Evolutionary conservation across 305 asterid species (phyloP).

Genomic region (Solanum hybrid): DNA sequence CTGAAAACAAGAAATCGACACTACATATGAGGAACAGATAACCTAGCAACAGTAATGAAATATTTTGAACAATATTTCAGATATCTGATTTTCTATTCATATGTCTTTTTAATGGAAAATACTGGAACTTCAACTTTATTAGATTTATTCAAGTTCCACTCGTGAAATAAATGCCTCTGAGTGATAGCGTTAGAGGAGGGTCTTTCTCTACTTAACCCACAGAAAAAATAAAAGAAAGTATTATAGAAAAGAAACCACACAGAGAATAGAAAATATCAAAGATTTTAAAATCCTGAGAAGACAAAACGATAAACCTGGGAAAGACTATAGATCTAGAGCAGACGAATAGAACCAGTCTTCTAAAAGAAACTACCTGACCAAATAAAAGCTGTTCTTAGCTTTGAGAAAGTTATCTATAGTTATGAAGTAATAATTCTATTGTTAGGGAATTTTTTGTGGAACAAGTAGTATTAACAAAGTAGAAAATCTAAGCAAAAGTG

Average conservation of each 20-base stretch:
- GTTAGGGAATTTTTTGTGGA: not conserved
- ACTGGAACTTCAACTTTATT: not conserved
- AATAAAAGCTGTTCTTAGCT: not conserved
- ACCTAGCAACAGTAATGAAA: not conserved
- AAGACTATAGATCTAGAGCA: not conserved
- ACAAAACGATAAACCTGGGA: not conserved
- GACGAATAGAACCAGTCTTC: not conserved
- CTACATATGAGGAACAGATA: not conserved
- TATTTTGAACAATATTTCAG: not conserved
- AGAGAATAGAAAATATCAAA: not conserved
- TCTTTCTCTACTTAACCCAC: not conserved
- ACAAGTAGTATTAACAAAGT: not conserved
- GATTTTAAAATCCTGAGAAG: not conserved
- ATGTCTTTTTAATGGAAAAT: not conserved
- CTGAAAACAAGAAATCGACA: conserved; percentile 32
- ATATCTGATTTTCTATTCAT: not conserved
- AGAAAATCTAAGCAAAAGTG: not conserved
- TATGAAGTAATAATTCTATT: not conserved
- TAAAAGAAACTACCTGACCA: not conserved
- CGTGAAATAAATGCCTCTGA: not conserved
- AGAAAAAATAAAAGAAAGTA: not conserved
- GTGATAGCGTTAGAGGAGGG: not conserved
- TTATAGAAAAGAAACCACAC: not conserved
- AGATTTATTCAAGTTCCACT: not conserved
- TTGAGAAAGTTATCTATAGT: not conserved